Percentiles rank a stretch among this genome's conserved stretches.
Evolutionary conservation across 1,139 yeast genomes (phyloP).

Genomic region (Meyerozyma carpophila): DNA sequence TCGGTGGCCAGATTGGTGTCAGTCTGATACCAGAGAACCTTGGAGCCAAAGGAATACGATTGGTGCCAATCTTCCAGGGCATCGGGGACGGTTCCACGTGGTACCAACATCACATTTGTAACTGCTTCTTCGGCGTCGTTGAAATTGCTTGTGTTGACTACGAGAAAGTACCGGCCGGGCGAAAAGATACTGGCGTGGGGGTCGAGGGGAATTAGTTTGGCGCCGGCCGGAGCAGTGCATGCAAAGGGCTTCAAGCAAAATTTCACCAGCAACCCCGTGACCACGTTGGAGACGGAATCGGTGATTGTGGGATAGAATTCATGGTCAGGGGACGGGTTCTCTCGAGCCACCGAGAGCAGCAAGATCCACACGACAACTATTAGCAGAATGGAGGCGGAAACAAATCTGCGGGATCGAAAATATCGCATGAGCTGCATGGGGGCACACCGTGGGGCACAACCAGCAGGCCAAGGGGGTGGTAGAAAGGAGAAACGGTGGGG

Average conservation of each 20-base stretch:
- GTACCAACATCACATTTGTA: slow-evolving; percentile 6
- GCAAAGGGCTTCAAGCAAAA: not conserved
- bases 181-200: not conserved
- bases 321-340: not conserved
- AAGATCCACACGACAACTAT: not conserved
- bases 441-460: not conserved
- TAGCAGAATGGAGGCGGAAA: not conserved
- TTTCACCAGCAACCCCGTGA: not conserved
- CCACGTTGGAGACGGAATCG: not conserved
- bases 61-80: slow-evolving; percentile 1
- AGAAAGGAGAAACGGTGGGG: not conserved
- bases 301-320: not conserved
- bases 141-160: slow-evolving; percentile 6
- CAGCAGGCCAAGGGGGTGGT: not conserved
- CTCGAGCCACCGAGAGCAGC: not conserved
- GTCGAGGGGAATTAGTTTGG: not conserved
- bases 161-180: slow-evolving; percentile 9
- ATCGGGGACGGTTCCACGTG: slow-evolving; percentile 4
- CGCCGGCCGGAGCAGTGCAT: not conserved
- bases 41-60: slow-evolving; percentile 7
- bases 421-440: not conserved
- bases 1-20: slow-evolving; percentile 4
- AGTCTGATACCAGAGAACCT: slow-evolving; percentile 2
- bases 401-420: not conserved
- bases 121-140: slow-evolving; percentile 5